Percentiles rank a stretch among this genome's conserved stretches.
phyloP scores from a whole-genome alignment of 2,329 filamentous ascomycete species.

The Botrytis aclada region DNA sequence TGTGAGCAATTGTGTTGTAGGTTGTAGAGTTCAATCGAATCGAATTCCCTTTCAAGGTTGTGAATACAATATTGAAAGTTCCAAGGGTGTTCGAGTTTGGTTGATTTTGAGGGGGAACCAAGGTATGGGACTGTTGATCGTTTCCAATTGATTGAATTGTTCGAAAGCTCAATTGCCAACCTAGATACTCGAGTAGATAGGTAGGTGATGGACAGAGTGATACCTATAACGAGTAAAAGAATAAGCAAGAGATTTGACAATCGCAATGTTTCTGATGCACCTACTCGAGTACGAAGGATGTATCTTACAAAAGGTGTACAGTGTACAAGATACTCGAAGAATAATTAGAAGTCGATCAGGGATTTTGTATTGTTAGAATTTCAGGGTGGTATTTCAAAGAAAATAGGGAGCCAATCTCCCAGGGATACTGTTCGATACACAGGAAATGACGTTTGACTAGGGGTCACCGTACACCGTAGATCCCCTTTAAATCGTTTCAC shows the following conservation, averaged over 20 bases:
- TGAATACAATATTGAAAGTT: neutral
- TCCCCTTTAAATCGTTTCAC: neutral
- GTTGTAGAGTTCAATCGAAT: neutral
- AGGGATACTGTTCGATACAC: neutral
- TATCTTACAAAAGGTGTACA: neutral
- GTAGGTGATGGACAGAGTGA: neutral
- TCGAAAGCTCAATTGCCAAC: neutral
- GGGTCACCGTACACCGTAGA: constrained; percentile 1
- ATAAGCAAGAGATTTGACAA: constrained; percentile 1
- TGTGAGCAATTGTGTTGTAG: neutral
- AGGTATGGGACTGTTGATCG: neutral
- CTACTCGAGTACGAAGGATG: neutral
- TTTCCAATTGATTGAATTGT: constrained; percentile 4
- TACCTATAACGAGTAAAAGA: neutral
- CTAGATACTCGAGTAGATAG: neutral
- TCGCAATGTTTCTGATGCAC: neutral
- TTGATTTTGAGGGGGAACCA: neutral
- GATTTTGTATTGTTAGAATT: neutral
- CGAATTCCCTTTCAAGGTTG: neutral
- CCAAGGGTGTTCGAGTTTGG: constrained; percentile 4
- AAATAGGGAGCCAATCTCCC: constrained; percentile 3
- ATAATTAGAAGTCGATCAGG: no score
- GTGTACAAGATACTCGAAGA: neutral
- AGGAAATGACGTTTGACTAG: constrained; percentile 3
- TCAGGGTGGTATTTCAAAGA: neutral